phyloP scores from a whole-genome alignment of 2,329 filamentous ascomycete genomes.

The Endocalyx cinctus region DNA sequence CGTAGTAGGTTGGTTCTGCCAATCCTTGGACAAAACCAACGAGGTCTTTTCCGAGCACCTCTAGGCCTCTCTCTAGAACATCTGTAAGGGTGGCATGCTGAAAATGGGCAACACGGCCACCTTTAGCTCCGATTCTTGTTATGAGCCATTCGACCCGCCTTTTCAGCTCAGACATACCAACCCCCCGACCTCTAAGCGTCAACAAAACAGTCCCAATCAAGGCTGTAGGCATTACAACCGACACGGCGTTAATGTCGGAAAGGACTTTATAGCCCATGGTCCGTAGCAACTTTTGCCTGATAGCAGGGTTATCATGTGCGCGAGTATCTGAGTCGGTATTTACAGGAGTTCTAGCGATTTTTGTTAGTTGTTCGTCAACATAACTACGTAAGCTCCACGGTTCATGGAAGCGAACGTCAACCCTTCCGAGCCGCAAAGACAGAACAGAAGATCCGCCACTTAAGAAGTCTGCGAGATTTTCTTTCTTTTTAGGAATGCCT shows the following conservation, averaged over 20 bases:
- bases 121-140: slow-evolving; percentile 74
- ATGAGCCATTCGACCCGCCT: slow-evolving; percentile 89
- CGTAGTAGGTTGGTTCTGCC: slow-evolving; percentile 88
- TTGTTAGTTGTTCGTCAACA: slow-evolving; percentile 68
- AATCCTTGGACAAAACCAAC: slow-evolving; percentile 76
- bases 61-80: slow-evolving; percentile 84
- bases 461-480: slow-evolving; percentile 88
- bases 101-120: slow-evolving; percentile 91
- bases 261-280: slow-evolving; percentile 90
- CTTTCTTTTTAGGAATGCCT: slow-evolving; percentile 91
- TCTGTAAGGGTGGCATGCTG: slow-evolving; percentile 72
- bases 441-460: slow-evolving; percentile 78
- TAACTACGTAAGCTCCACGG: slow-evolving; percentile 88
- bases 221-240: slow-evolving; percentile 96
- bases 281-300: slow-evolving; percentile 70
- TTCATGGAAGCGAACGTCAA: slow-evolving; percentile 94
- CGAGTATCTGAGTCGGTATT: slow-evolving; percentile 41
- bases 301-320: slow-evolving; percentile 44
- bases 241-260: slow-evolving; percentile 90
- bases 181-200: slow-evolving; percentile 84
- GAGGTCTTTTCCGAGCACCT: slow-evolving; percentile 84
- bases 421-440: slow-evolving; percentile 80
- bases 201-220: slow-evolving; percentile 90
- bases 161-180: slow-evolving; percentile 80
- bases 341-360: slow-evolving; percentile 47